Conservation (phyloP, 352 stramenopile genomes). For the Pythium guiyangense region DNA sequence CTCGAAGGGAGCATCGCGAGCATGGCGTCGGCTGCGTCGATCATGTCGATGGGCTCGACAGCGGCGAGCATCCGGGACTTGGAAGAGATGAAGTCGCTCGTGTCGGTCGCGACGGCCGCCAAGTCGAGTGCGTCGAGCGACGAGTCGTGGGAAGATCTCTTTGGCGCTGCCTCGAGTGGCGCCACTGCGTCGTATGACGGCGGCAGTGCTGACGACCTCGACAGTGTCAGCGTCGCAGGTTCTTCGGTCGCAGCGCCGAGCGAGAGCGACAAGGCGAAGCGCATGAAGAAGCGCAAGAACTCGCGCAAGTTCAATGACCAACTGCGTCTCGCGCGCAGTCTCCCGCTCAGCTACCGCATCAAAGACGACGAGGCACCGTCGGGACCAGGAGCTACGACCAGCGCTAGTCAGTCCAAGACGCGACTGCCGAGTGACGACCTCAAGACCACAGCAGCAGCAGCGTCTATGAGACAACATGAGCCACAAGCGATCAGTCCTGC, state of each 20-base stretch:
- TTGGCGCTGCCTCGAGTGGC: slow-evolving; percentile 36
- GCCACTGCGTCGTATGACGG: slow-evolving; percentile 15
- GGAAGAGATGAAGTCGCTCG: slow-evolving; percentile 69
- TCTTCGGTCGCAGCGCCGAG: background rate
- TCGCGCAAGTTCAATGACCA: slow-evolving; percentile 70
- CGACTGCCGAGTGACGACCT: background rate
- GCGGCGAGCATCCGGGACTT: slow-evolving; percentile 31
- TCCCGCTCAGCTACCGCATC: slow-evolving; percentile 55
- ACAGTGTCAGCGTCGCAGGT: background rate
- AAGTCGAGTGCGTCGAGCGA: slow-evolving; percentile 22
- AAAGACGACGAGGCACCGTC: slow-evolving; percentile 25
- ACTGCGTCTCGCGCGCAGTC: slow-evolving; percentile 43
- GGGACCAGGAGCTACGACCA: background rate
- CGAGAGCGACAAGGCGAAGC: slow-evolving; percentile 32
- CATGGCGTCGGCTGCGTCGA: slow-evolving; percentile 23
- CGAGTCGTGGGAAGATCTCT: slow-evolving; percentile 72
- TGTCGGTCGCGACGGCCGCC: slow-evolving; percentile 28
- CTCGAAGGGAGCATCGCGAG: slow-evolving; percentile 27
- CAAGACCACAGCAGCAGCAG: background rate
- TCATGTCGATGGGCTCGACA: background rate
- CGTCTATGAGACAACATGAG: background rate
- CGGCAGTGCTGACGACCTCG: background rate
- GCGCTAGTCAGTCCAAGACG: no score
- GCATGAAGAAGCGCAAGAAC: slow-evolving; percentile 56
- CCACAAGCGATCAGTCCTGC: background rate